phyloP scores from a whole-genome alignment of 495 filamentous ascomycete species.

The Neurospora sublineolata region DNA sequence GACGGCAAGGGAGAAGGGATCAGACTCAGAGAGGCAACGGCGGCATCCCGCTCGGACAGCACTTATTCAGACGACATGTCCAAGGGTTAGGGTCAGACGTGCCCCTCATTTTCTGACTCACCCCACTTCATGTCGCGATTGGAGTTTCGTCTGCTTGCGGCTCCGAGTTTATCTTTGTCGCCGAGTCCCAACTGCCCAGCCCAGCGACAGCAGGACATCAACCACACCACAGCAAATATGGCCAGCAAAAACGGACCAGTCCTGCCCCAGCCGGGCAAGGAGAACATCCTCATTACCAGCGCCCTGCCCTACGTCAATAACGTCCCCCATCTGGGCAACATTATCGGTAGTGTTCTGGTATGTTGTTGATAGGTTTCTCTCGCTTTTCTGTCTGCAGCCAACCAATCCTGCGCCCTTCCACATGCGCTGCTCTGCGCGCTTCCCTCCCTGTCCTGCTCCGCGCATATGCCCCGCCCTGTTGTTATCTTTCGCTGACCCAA shows the following conservation, averaged over 20 bases:
- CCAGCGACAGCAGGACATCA: neutral
- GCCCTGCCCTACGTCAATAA: conserved; percentile 90
- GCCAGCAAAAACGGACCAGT: conserved; percentile 6
- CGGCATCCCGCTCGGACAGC: neutral
- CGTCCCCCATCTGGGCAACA: conserved; percentile 89
- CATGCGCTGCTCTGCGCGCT: neutral
- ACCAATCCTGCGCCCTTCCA: neutral
- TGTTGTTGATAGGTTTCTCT: neutral
- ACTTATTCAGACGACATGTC: neutral
- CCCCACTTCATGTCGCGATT: neutral
- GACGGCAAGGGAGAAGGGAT: neutral
- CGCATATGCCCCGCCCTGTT: neutral
- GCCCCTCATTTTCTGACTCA: neutral
- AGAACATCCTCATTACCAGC: conserved; percentile 49
- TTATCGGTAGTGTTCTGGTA: conserved; percentile 75
- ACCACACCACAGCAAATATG: neutral
- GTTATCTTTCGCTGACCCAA: neutral
- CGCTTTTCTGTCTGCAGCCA: neutral
- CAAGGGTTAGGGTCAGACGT: neutral
- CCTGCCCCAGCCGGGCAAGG: conserved; percentile 37
- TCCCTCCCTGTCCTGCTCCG: neutral
- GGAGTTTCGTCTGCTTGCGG: neutral
- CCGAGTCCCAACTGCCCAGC: neutral
- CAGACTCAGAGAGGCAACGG: neutral
- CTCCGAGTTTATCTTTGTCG: neutral